Evolutionary conservation across 1,284 basidiomycete species (phyloP).

Genomic region (Phellinidium pouzarii): DNA sequence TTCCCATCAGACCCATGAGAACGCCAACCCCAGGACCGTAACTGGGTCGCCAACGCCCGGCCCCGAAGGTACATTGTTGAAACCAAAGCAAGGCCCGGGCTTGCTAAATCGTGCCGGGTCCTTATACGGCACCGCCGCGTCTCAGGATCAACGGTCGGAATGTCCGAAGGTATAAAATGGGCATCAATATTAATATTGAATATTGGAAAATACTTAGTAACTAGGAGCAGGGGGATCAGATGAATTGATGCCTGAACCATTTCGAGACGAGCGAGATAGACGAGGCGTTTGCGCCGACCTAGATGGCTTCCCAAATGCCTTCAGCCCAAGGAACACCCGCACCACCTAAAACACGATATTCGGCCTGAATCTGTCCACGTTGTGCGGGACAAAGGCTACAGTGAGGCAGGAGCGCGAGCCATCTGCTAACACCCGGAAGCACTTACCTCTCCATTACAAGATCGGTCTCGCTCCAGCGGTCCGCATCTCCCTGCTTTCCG

Average conservation of each 20-base stretch:
- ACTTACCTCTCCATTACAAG: slow-evolving; percentile 55
- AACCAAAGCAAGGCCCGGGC: slow-evolving; percentile 61
- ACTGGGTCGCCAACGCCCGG: slow-evolving; percentile 49
- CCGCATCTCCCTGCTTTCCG: slow-evolving; percentile 49
- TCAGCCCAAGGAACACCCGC: slow-evolving; percentile 42
- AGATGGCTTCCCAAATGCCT: slow-evolving; percentile 53
- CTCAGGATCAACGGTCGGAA: slow-evolving; percentile 67
- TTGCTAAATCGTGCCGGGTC: slow-evolving; percentile 41
- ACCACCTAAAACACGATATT: slow-evolving; percentile 64
- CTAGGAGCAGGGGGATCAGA: too few species aligned
- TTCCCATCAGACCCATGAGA: background rate
- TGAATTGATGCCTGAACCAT: too few species aligned
- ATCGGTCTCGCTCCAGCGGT: slow-evolving; percentile 47
- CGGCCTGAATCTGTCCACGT: slow-evolving; percentile 54
- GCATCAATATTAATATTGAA: too few species aligned
- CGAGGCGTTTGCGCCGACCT: slow-evolving; percentile 32
- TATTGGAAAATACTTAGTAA: too few species aligned
- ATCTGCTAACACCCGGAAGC: background rate
- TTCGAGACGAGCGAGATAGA: slow-evolving; percentile 54
- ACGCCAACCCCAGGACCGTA: slow-evolving; percentile 38
- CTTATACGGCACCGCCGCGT: slow-evolving; percentile 61
- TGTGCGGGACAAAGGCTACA: slow-evolving; percentile 6
- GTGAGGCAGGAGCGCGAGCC: slow-evolving; percentile 5
- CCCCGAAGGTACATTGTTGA: slow-evolving; percentile 45
- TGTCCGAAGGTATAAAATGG: too few species aligned